Evolutionary conservation across 495 filamentous ascomycete genomes (phyloP).

Genomic region (Elasticomyces elasticus): DNA sequence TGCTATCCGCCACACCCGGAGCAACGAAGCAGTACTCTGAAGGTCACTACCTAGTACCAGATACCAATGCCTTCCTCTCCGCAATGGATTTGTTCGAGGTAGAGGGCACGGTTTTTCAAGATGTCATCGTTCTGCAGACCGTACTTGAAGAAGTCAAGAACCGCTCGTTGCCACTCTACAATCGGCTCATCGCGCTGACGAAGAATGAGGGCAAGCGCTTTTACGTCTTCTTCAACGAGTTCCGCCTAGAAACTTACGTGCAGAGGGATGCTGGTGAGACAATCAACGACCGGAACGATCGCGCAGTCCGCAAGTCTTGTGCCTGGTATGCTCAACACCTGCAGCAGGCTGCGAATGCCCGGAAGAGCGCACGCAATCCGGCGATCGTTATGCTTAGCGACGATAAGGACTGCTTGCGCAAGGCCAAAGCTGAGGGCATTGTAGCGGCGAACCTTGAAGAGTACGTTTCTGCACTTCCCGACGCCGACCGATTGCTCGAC

Average conservation of each 20-base stretch:
- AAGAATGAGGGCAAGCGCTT: constrained; percentile 94
- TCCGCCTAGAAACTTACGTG: constrained; percentile 83
- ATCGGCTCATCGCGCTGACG: constrained; percentile 76
- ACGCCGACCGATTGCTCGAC: constrained; percentile 76
- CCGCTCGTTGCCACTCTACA: constrained; percentile 87
- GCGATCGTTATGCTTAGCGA: constrained; percentile 88
- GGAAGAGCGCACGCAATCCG: constrained; percentile 51
- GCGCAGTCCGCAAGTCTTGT: constrained; percentile 75
- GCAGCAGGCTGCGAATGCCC: constrained; percentile 42
- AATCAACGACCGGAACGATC: constrained; percentile 94
- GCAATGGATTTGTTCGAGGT: constrained; percentile 96
- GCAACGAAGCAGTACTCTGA: constrained; percentile 69
- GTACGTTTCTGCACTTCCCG: constrained; percentile 75
- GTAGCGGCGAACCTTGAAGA: constrained; percentile 45
- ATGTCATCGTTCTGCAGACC: constrained; percentile 89
- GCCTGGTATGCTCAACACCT: constrained; percentile 86
- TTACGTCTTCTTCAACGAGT: constrained; percentile 99
- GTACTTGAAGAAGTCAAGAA: constrained; percentile 94
- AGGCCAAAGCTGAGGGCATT: constrained; percentile 68
- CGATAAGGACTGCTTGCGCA: constrained; percentile 75
- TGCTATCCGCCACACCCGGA: constrained; percentile 78
- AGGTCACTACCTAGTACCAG: constrained; percentile 90
- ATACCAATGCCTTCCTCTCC: constrained; percentile 91
- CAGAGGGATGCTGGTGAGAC: constrained; percentile 63
- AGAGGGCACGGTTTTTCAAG: constrained; percentile 73